Percentiles rank a stretch among this genome's conserved stretches.
Conservation (phyloP, 2,329 filamentous ascomycete species). For the Aspergillus fijiensis region DNA sequence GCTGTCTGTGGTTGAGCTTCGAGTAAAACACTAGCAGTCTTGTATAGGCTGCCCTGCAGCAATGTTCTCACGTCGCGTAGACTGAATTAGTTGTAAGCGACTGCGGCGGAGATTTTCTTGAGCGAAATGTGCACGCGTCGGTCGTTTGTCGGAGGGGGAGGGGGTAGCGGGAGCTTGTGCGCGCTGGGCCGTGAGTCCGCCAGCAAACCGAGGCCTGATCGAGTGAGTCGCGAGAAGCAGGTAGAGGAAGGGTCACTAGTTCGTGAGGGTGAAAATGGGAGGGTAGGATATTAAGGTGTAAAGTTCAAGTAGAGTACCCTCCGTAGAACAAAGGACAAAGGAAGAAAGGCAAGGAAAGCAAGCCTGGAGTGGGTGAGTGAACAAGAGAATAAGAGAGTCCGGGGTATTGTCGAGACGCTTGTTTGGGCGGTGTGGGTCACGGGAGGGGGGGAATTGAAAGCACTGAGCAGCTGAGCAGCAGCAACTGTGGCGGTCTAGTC, state of each 20-base stretch:
- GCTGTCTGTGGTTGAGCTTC: background rate
- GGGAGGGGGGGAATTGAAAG: background rate
- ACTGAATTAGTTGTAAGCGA: background rate
- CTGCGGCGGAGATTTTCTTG: constrained; percentile 17
- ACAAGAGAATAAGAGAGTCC: constrained; percentile 3
- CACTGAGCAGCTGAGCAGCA: background rate
- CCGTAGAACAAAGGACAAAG: background rate
- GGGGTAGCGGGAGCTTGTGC: background rate
- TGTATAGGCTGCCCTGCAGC: background rate
- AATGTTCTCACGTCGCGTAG: background rate
- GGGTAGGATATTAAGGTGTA: background rate
- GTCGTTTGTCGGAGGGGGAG: constrained; percentile 1
- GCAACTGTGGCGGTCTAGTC: constrained; percentile 6
- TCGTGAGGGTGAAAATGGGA: background rate
- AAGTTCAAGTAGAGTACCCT: background rate
- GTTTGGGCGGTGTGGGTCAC: constrained; percentile 27
- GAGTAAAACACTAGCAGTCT: background rate
- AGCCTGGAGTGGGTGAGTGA: background rate
- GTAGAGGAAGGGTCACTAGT: background rate
- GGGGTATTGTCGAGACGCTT: constrained; percentile 8
- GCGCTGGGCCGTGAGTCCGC: background rate
- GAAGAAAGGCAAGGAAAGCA: background rate
- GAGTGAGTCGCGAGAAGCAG: background rate
- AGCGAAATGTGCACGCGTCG: constrained; percentile 14
- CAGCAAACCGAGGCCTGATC: background rate